Conservation (phyloP, 352 stramenopile genomes). For the Pythium folliculosum region DNA sequence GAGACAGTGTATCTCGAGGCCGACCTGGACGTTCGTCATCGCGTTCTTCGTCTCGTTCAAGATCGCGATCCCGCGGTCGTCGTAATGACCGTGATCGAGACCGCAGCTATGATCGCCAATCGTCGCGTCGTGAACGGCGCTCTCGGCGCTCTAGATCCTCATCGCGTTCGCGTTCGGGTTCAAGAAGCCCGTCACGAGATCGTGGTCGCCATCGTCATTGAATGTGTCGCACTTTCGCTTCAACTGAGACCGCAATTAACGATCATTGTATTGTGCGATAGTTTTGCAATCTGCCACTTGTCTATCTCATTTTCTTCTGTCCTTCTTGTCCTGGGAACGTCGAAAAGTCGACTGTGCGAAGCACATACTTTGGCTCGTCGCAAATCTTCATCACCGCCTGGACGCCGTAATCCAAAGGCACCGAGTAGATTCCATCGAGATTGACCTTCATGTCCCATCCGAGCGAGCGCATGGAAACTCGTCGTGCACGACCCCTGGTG, state of each 20-base stretch:
- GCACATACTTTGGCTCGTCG: constrained; percentile 84
- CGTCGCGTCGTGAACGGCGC: constrained; percentile 1
- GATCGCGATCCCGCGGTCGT: constrained; percentile 36
- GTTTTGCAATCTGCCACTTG: constrained; percentile 5
- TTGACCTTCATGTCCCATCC: constrained; percentile 91
- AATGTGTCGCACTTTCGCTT: background rate
- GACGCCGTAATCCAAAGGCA: constrained; percentile 88
- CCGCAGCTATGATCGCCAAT: constrained; percentile 8
- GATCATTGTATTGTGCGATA: constrained; percentile 6
- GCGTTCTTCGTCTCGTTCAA: constrained; percentile 35
- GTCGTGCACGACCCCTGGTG: constrained; percentile 70
- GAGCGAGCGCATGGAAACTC: constrained; percentile 86
- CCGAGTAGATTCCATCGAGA: constrained; percentile 85
- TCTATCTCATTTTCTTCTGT: constrained; percentile 25
- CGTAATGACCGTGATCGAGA: constrained; percentile 19
- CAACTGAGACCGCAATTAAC: background rate
- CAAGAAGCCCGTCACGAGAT: constrained; percentile 24
- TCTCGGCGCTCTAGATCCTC: constrained; percentile 41
- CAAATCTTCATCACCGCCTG: constrained; percentile 90
- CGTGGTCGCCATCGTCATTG: constrained; percentile 6
- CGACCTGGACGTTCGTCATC: constrained; percentile 24
- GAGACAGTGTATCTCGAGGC: background rate
- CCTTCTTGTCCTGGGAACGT: constrained; percentile 13
- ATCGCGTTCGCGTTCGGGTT: constrained; percentile 29
- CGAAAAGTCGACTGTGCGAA: constrained; percentile 82